Evolutionary conservation across 2,329 filamentous ascomycete genomes (phyloP).

Genomic region (Botryosphaeria agaves): DNA sequence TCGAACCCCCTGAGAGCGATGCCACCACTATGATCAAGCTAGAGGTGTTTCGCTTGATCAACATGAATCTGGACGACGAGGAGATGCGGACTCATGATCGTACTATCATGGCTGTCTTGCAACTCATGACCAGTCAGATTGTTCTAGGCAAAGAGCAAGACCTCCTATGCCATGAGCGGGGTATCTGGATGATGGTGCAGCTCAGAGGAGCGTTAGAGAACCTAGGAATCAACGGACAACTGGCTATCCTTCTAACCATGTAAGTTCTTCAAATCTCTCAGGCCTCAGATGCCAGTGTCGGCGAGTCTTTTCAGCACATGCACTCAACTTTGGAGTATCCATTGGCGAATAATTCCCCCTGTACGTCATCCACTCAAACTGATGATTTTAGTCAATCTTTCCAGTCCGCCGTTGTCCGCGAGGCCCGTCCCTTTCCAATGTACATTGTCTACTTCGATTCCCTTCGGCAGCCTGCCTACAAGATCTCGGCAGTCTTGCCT

Average conservation of each 20-base stretch:
- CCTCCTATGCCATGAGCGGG: constrained; percentile 8
- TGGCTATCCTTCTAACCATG: constrained; percentile 11
- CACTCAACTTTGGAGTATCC: too few relatives aligned
- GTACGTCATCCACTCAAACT: too few relatives aligned
- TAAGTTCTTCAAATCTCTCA: too few relatives aligned
- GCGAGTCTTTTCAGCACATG: too few relatives aligned
- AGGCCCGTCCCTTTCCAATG: neutral
- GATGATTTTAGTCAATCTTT: too few relatives aligned
- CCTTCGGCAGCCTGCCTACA: neutral
- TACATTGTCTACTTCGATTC: neutral
- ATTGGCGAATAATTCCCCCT: too few relatives aligned
- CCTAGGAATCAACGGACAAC: constrained; percentile 10
- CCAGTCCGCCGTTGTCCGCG: neutral
- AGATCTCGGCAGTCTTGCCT: neutral
- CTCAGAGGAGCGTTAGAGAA: constrained; percentile 12
- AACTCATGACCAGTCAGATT: constrained; percentile 9
- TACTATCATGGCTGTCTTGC: constrained; percentile 14
- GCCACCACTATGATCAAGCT: neutral
- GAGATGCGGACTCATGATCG: constrained; percentile 9
- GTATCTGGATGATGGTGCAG: constrained; percentile 12
- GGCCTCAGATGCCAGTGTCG: too few relatives aligned
- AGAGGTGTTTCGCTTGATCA: constrained; percentile 7
- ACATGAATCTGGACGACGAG: constrained; percentile 10
- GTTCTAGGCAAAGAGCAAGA: neutral
- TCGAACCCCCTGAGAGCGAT: neutral